Conservation (phyloP, 148 eudicot species). For the Nyssa sinensis region DNA sequence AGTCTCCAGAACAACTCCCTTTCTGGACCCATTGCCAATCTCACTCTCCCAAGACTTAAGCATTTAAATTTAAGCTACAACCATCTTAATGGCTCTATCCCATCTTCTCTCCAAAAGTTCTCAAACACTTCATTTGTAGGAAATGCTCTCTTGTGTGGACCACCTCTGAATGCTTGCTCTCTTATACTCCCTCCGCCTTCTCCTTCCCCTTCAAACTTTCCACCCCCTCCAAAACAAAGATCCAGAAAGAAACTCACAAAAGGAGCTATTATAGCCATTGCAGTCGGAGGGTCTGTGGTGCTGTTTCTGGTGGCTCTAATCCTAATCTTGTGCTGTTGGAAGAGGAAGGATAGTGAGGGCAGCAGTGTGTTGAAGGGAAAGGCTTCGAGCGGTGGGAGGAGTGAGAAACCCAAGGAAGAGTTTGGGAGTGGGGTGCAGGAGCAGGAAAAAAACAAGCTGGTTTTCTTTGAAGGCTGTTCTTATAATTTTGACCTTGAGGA, state of each 20-base stretch:
- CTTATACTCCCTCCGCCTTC: conserved; percentile 18
- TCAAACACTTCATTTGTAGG: conserved; percentile 34
- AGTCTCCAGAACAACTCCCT: conserved; percentile 36
- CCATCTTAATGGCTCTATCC: conserved; percentile 38
- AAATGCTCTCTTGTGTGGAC: conserved; percentile 34
- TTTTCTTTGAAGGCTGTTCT: conserved; percentile 44
- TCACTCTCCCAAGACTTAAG: conserved; percentile 20
- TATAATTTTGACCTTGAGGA: conserved; percentile 54
- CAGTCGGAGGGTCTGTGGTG: conserved; percentile 29
- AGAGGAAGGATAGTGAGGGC: conserved; percentile 21
- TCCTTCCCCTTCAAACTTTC: conserved; percentile 7
- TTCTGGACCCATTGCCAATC: conserved; percentile 39
- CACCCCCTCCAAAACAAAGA: conserved; percentile 17
- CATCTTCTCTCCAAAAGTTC: conserved; percentile 28
- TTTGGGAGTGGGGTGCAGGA: conserved; percentile 50
- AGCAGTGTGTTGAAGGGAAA: conserved; percentile 28
- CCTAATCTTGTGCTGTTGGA: conserved; percentile 24
- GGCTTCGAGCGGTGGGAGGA: conserved; percentile 22
- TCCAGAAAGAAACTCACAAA: conserved; percentile 23
- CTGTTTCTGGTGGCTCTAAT: conserved; percentile 21
- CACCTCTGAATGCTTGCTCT: conserved; percentile 28
- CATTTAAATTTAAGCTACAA: conserved; percentile 40
- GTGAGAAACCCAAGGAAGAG: conserved; percentile 37
- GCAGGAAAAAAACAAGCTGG: conserved; percentile 45
- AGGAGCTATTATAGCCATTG: conserved; percentile 39